phyloP scores from a whole-genome alignment of 2,329 filamentous ascomycete species.

The Tolypocladium tropicale region DNA sequence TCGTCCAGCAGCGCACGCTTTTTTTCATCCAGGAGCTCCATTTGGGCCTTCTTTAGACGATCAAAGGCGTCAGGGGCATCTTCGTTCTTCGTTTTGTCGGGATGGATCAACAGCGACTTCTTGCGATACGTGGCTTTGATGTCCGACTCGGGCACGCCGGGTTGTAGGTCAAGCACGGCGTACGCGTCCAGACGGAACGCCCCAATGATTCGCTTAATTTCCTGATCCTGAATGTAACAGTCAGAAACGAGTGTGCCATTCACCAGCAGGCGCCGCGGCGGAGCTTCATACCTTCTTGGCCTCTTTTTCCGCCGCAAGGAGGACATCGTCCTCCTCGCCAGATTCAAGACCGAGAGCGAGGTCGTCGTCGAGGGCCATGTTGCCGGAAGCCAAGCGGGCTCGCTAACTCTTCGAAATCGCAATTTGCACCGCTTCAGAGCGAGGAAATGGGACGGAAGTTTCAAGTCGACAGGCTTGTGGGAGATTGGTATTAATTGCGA shows the following conservation, averaged over 20 bases:
- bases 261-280: constrained; percentile 1
- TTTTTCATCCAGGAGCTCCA: constrained; percentile 88
- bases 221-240: constrained; percentile 57
- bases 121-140: constrained; percentile 92
- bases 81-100: constrained; percentile 91
- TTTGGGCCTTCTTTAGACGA: constrained; percentile 89
- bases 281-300: constrained; percentile 61
- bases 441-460: no score
- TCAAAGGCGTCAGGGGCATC: constrained; percentile 92
- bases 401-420: background rate
- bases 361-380: constrained; percentile 26
- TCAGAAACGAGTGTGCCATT: constrained; percentile 8
- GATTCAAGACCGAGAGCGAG: constrained; percentile 7
- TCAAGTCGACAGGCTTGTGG: background rate
- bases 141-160: constrained; percentile 88
- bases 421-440: no score
- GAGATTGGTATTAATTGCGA: background rate
- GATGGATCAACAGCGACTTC: constrained; percentile 98
- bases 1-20: constrained; percentile 80
- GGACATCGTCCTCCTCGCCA: constrained; percentile 58
- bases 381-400: constrained; percentile 1
- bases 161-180: constrained; percentile 88
- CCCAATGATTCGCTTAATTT: constrained; percentile 88
- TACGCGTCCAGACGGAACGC: constrained; percentile 73
- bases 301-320: constrained; percentile 74